Evolutionary conservation across 2,329 filamentous ascomycete genomes (phyloP).

Genomic region (Mariannaea sp.): DNA sequence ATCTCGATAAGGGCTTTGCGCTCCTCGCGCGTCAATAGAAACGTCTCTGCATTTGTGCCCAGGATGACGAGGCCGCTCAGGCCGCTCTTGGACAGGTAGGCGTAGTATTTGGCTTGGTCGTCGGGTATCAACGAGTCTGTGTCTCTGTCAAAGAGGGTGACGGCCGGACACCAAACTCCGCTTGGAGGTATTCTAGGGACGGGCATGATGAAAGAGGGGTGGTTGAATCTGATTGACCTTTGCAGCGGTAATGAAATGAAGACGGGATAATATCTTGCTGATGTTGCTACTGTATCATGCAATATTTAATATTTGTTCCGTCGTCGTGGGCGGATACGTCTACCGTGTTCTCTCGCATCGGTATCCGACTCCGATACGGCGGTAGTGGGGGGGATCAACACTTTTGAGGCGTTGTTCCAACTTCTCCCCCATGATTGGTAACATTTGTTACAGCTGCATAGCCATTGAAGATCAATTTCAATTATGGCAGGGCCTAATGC

Average conservation of each 20-base stretch:
- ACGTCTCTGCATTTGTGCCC: constrained; percentile 61
- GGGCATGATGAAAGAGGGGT: constrained; percentile 25
- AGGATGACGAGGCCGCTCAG: constrained; percentile 58
- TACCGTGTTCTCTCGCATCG: constrained; percentile 8
- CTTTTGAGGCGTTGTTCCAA: no score
- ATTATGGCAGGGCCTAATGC: no score
- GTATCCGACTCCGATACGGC: constrained; percentile 2
- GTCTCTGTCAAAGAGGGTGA: constrained; percentile 58
- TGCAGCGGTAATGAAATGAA: no score
- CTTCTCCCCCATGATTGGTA: no score
- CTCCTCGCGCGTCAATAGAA: constrained; percentile 62
- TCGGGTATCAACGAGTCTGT: constrained; percentile 54
- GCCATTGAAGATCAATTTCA: no score
- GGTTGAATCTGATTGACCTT: not conserved
- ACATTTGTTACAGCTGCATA: no score
- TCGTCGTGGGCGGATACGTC: constrained; percentile 9
- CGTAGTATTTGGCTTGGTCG: constrained; percentile 55
- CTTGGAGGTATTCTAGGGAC: constrained; percentile 30
- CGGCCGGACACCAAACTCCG: constrained; percentile 57
- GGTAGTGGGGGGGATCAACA: no score
- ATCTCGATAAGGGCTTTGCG: constrained; percentile 58
- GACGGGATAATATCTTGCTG: no score
- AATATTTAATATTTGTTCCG: constrained; percentile 7
- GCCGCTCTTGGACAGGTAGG: constrained; percentile 55
- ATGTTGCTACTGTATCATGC: no score